Percentiles rank a stretch among this genome's conserved stretches.
Conservation (phyloP, 768 basidiomycete genomes). For the Boletus pseudo-olivaceus region DNA sequence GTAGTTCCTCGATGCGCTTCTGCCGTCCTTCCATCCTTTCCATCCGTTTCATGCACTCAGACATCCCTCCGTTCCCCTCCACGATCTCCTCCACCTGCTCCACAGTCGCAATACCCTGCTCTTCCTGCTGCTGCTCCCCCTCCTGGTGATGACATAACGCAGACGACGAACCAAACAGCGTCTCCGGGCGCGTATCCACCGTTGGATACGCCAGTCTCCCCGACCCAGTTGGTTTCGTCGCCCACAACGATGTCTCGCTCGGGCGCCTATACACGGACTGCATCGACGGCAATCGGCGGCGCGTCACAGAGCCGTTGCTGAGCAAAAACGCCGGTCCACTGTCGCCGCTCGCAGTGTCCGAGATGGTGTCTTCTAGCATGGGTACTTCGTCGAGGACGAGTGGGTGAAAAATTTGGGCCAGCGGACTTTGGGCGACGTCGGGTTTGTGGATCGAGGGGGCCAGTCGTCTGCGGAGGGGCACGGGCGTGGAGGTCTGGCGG, state of each 20-base stretch:
- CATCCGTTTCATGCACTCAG: conserved; percentile 34
- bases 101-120: conserved; percentile 18
- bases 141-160: conserved; percentile 25
- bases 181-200: conserved; percentile 26
- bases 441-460: conserved; percentile 17
- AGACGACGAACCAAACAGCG: conserved; percentile 18
- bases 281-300: conserved; percentile 38
- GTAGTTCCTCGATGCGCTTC: conserved; percentile 46
- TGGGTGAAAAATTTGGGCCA: conserved; percentile 74
- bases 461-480: conserved; percentile 18
- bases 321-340: conserved; percentile 8
- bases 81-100: conserved; percentile 27
- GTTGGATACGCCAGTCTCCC: conserved; percentile 14
- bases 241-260: conserved; percentile 11
- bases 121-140: not conserved
- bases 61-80: conserved; percentile 25
- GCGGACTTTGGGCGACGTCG: conserved; percentile 44
- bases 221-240: not conserved
- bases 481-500: conserved; percentile 15
- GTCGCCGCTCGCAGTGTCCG: conserved; percentile 10
- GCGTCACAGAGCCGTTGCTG: conserved; percentile 40
- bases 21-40: conserved; percentile 43
- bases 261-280: conserved; percentile 18
- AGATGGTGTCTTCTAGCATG: conserved; percentile 32
- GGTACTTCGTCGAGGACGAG: conserved; percentile 50